Base-by-base conservation (phyloP, 164 flowering plant species). In the Stephania yunnanensis region DNA sequence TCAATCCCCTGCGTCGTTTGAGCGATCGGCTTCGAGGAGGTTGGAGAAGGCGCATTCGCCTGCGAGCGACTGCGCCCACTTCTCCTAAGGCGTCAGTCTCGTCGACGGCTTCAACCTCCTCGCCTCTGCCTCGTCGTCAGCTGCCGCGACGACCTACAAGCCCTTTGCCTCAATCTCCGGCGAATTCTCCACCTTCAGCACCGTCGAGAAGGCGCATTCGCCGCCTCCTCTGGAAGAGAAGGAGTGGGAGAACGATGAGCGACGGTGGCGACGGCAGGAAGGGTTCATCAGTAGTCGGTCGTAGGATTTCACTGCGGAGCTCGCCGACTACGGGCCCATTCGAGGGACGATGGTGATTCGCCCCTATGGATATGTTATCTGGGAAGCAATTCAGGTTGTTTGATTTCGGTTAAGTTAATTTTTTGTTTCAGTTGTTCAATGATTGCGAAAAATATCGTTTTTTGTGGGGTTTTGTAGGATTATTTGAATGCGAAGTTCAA, bases 311-410 rank as follows among this genome's bases (percentile, higher is more conserved):
- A 95, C 84, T 13, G 97, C 98, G 0, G 97, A 95, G 85, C 91
- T 95, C 55, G 93, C 97, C 9, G 99, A 95, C 84, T 91, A 95
- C 50, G 99, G 99, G 66, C 99, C 97, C 4, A 97, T 95, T 71
- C 90, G 99, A 1, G 99, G 99, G 2, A 95, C 99, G 64, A 93
- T 93, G 99, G 98, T 92, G 68, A 95, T 95, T 74, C 92, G 98
- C 7, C 99, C 99, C 42, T 95, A 95, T 66, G 98, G 96, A 42
- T 95, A 95, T 67, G 97, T 98, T 63, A 93, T 95, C 77, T 95
- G 98, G 99, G 99, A 95, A 78, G 89, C 99, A 7, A 93, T 95
- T 81, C 99, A 93, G 89, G 98, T 94, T 1, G 9, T 73, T 71
- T 45, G 52, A 36, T 46, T 45, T 73, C 71, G n/a, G n/a, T n/a